These are phyloP conservation scores for Gossypium lobatum DNA, from an alignment of 441 rosid genomes.

Conservation along the genomic window DNA sequence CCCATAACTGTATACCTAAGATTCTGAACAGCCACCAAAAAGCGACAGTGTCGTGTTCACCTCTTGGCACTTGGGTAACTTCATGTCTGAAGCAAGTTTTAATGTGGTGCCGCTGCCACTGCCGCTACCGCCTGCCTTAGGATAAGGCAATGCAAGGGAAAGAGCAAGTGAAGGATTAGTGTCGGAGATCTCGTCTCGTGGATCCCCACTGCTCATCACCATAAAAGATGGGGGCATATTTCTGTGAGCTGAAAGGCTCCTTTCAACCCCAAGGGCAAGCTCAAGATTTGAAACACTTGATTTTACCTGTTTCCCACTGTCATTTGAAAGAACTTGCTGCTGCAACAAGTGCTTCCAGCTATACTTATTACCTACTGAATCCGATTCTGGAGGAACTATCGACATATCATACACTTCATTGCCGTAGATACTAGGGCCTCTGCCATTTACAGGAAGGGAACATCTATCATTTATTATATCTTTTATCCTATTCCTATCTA, in stretches of 20 bases:
- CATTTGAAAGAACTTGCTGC: background rate
- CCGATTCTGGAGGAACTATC: background rate
- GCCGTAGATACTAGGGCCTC: background rate
- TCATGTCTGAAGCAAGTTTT: background rate
- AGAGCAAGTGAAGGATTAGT: constrained; percentile 11
- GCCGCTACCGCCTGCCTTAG: background rate
- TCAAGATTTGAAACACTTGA: constrained; percentile 14
- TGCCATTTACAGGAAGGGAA: background rate
- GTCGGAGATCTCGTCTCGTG: background rate
- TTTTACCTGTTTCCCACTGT: background rate
- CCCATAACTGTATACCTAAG: background rate
- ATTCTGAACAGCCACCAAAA: background rate
- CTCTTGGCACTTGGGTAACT: background rate
- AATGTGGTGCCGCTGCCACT: background rate
- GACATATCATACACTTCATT: background rate
- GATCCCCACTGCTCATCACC: background rate
- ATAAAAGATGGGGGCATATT: background rate
- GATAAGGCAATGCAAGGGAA: constrained; percentile 17
- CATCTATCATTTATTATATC: background rate
- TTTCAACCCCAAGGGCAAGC: constrained; percentile 18
- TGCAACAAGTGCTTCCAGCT: background rate
- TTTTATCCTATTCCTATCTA: background rate
- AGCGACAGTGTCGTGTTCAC: constrained; percentile 6
- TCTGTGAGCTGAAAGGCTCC: background rate
- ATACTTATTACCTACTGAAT: background rate